Evolutionary conservation across 805 yeast species (phyloP), one percentile per base, ranked within the genome.

Genomic region (Candida odintsovae): DNA sequence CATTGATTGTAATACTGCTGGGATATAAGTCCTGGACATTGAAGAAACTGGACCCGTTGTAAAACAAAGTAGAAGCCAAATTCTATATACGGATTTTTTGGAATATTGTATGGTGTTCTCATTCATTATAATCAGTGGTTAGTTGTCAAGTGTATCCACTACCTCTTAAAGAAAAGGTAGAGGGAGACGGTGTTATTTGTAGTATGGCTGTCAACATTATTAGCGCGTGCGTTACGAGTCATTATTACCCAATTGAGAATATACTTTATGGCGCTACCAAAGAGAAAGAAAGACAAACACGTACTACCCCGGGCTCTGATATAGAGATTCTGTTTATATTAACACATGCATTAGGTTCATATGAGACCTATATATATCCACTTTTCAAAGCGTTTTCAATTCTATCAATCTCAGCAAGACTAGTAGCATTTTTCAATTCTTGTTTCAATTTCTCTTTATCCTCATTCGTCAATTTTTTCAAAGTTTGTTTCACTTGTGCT

Each of bases 371-470:
- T 28, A 28, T 28, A 45, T 65, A 64, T 4, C 72, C 80, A 29
- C 61, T 66, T 46, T 65, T 64, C 40, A 85, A 65, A 19, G 77
- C 69, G 23, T 65, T 68, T 60, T 88, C 95, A 21, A 90, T 76
- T 43, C 78, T 67, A 48, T 82, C 86, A 7, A 90, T 86, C 51
- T 90, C 97, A 6, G 76, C 86, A 47, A 90, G 60, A 43, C 82
- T 79, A 4, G 80, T 73, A 1, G 97, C 95, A 28, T 66, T 68
- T 44, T 73, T 71, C 46, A 90, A 68, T 51, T 78, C 74, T 38
- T 69, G 59, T 50, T 81, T 71, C 42, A 90, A 64, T 40, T 66
- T 64, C 13, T 64, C 62, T 47, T 71, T 75, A 35, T 83, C 89
- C 31, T 74, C 78, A 0, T 70, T 75, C 2, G 82, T 69, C 54